Conservation (phyloP, 1,284 basidiomycete genomes). For the Boletus semigastroideus region DNA sequence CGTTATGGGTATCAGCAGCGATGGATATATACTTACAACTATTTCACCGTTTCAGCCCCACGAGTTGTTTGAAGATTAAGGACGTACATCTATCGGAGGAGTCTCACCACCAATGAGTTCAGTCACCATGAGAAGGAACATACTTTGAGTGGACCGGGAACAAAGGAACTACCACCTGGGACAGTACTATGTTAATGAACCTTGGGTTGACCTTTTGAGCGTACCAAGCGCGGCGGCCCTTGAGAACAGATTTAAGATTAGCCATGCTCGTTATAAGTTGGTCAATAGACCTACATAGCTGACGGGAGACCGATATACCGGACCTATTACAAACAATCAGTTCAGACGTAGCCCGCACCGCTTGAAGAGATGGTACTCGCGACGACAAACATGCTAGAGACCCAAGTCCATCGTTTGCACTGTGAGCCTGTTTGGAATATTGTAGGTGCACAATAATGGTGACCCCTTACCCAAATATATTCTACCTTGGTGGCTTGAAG, state of each 20-base stretch:
- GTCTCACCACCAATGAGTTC: not conserved
- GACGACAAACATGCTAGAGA: not conserved
- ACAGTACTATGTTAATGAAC: not conserved
- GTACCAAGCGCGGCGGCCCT: not conserved
- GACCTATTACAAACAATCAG: not conserved
- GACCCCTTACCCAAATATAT: not conserved
- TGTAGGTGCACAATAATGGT: not conserved
- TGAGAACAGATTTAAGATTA: not conserved
- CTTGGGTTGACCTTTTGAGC: not conserved
- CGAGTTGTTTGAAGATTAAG: not conserved
- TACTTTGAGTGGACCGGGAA: not conserved
- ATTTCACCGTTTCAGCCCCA: not conserved
- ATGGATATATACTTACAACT: not conserved
- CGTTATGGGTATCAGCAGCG: too few relatives aligned
- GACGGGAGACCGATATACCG: not conserved
- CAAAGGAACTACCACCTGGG: not conserved
- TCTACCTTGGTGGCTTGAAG: not conserved
- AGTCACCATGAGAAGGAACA: not conserved
- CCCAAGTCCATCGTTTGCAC: not conserved
- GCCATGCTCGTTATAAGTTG: not conserved
- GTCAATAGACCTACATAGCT: not conserved
- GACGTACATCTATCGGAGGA: not conserved
- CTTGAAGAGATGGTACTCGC: not conserved
- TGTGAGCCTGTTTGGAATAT: not conserved
- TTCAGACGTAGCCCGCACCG: not conserved